A percentile compares a stretch with the other conserved stretches of the same genome.
Conservation (phyloP, 2,329 filamentous ascomycete species). For the Cytospora piceicola region DNA sequence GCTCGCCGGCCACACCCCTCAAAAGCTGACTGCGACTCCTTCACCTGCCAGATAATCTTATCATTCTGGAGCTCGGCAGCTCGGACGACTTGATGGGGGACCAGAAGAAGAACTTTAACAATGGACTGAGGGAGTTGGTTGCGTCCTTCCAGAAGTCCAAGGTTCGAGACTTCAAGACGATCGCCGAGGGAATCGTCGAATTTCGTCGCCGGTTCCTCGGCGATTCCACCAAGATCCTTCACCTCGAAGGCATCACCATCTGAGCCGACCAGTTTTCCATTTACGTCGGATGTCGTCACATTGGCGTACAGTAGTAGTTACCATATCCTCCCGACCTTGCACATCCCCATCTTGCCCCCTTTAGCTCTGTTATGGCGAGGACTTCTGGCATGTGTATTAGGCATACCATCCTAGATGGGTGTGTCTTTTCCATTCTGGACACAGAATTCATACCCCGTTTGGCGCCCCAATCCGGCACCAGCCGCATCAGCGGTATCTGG, state of each 20-base stretch:
- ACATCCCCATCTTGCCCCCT: constrained; percentile 5
- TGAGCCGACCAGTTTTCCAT: constrained; percentile 15
- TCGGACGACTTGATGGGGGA: constrained; percentile 66
- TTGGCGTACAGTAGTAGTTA: constrained; percentile 26
- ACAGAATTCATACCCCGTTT: background rate
- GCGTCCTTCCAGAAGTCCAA: constrained; percentile 62
- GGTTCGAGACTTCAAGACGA: constrained; percentile 67
- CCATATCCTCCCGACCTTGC: constrained; percentile 15
- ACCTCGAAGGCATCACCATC: constrained; percentile 53
- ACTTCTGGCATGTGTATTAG: constrained; percentile 10
- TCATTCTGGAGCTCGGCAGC: constrained; percentile 72
- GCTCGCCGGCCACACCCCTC: constrained; percentile 41
- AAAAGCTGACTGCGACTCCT: constrained; percentile 52
- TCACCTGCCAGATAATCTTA: constrained; percentile 66
- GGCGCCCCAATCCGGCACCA: constrained; percentile 3
- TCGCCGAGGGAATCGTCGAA: constrained; percentile 68
- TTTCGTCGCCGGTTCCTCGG: constrained; percentile 67
- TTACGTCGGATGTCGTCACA: constrained; percentile 1
- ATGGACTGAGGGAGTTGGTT: constrained; percentile 65
- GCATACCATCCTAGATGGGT: constrained; percentile 16
- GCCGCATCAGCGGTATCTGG: constrained; percentile 14
- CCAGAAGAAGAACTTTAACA: constrained; percentile 64
- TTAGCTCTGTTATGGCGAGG: constrained; percentile 22
- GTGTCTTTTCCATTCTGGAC: constrained; percentile 1
- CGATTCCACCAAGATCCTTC: constrained; percentile 66